A percentile compares a stretch with the other conserved stretches of the same genome.
phyloP scores from a whole-genome alignment of 257 asterid species.

The Petunia secreta region DNA sequence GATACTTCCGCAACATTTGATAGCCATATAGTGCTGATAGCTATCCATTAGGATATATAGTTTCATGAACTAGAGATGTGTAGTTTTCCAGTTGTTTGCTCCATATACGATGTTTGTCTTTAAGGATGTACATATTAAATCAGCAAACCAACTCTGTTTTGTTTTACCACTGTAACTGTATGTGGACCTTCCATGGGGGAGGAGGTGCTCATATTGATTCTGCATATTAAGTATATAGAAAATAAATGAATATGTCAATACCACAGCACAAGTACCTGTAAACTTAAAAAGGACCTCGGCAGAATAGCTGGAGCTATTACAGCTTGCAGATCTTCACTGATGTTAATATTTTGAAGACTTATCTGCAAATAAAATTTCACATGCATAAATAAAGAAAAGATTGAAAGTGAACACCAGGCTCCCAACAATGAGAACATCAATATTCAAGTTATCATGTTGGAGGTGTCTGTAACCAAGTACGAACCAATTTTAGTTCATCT shows the following conservation, averaged over 20 bases:
- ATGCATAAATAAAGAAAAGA: not conserved
- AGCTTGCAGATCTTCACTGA: constrained; percentile 81
- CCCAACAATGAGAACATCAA: not conserved
- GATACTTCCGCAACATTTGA: not conserved
- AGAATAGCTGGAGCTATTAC: constrained; percentile 82
- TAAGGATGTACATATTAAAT: not conserved
- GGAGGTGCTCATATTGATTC: not conserved
- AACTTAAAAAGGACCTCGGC: constrained; percentile 74
- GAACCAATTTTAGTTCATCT: not conserved
- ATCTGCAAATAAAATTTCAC: constrained; percentile 50
- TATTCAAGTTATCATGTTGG: constrained; percentile 9
- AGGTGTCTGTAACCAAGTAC: not conserved
- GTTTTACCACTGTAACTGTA: not conserved
- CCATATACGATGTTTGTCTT: not conserved
- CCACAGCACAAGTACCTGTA: constrained; percentile 55
- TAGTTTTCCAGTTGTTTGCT: not conserved
- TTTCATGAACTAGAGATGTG: constrained; percentile 1
- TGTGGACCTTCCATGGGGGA: not conserved
- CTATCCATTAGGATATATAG: not conserved
- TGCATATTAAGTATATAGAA: not conserved
- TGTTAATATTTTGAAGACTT: constrained; percentile 64
- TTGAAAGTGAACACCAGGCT: not conserved
- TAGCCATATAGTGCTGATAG: constrained; percentile 1
- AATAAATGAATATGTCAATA: not conserved
- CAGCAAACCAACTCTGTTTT: constrained; percentile 3